phyloP scores from a whole-genome alignment of 345 rosid species.

The Leavenworthia alabamica region DNA sequence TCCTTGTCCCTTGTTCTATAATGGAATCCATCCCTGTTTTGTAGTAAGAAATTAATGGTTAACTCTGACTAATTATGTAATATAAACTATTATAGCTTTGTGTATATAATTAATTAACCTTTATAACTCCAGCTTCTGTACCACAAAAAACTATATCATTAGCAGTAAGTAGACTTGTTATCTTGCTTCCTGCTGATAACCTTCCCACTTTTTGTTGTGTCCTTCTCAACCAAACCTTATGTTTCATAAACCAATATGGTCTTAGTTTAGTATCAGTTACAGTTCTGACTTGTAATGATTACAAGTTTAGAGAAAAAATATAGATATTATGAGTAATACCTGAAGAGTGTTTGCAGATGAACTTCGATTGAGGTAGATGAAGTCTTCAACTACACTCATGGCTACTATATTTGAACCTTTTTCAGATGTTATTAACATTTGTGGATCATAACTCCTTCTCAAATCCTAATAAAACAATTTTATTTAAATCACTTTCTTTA shows the following conservation, averaged over 20 bases:
- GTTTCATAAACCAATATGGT: conserved; percentile 11
- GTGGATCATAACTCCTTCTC: conserved; percentile 58
- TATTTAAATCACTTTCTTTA: conserved; percentile 12
- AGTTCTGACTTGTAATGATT: no score
- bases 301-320: no score
- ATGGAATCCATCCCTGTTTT: conserved; percentile 86
- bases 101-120: conserved; percentile 40
- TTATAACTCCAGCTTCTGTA: conserved; percentile 75
- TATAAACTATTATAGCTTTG: not conserved
- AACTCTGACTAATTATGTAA: not conserved
- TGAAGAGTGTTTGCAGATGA: conserved; percentile 65
- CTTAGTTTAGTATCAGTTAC: not conserved
- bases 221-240: conserved; percentile 79
- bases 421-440: conserved; percentile 44
- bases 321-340: conserved; percentile 35
- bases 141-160: conserved; percentile 75
- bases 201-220: conserved; percentile 83
- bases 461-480: conserved; percentile 52
- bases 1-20: conserved; percentile 31
- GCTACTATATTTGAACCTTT: conserved; percentile 48
- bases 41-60: not conserved
- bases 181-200: conserved; percentile 79
- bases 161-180: conserved; percentile 77
- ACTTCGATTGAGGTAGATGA: conserved; percentile 67
- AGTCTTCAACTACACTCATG: conserved; percentile 82